Conservation (phyloP, 371 early-diverging fungal genomes). For the Apophysomyces elegans region DNA sequence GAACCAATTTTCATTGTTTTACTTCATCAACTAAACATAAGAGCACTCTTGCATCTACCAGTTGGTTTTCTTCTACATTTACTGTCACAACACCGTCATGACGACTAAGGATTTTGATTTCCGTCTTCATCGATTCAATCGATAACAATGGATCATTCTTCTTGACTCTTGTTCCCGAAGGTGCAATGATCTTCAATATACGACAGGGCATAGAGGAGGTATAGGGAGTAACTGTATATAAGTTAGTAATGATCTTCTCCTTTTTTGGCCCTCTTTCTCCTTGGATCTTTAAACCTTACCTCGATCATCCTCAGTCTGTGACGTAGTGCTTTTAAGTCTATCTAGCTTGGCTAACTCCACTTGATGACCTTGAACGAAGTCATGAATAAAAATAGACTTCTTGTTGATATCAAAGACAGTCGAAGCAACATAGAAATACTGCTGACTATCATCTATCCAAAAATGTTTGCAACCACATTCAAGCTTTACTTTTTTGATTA, state of each 20-base stretch:
- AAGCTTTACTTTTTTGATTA: neutral
- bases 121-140: slow-evolving; percentile 82
- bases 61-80: slow-evolving; percentile 66
- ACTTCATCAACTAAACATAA: slow-evolving; percentile 61
- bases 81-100: slow-evolving; percentile 66
- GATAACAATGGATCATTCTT: slow-evolving; percentile 69
- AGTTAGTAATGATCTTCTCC: neutral
- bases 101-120: slow-evolving; percentile 66
- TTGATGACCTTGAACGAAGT: slow-evolving; percentile 57
- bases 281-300: slow-evolving; percentile 26
- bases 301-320: slow-evolving; percentile 47
- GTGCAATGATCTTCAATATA: slow-evolving; percentile 61
- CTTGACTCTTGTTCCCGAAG: slow-evolving; percentile 59
- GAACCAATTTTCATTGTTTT: slow-evolving; percentile 18
- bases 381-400: slow-evolving; percentile 59
- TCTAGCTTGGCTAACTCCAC: slow-evolving; percentile 52
- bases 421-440: slow-evolving; percentile 61
- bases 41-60: slow-evolving; percentile 70
- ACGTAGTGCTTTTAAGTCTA: slow-evolving; percentile 49
- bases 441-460: slow-evolving; percentile 54
- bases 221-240: slow-evolving; percentile 59
- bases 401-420: slow-evolving; percentile 46
- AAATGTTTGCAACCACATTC: neutral
- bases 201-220: slow-evolving; percentile 80
- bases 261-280: slow-evolving; percentile 1